Base-by-base conservation (phyloP, 202 grass and related monocot genomes). In the Thinopyrum obtusiflorum region DNA sequence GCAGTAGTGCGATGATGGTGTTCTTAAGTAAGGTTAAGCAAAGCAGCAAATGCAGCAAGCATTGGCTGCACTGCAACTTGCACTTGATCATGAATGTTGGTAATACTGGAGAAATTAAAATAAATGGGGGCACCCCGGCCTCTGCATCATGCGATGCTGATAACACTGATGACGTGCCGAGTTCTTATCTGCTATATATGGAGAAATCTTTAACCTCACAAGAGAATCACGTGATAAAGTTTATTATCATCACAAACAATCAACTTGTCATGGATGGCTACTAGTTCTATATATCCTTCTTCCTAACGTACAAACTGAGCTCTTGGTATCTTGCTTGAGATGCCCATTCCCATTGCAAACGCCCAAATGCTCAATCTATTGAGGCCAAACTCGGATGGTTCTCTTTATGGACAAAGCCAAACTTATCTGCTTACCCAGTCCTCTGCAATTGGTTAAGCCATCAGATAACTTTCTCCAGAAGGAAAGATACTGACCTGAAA, bases 391-490 rank as follows among this genome's bases (percentile, higher is more conserved):
- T 67, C 64, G 42, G 62, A 80, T 21, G 71, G n/a, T 44, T 81
- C 33, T 35, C 33, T 35, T 37, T 75, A 27, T 65, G 40, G 80
- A 83, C 36, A 75, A 68, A 37, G 59, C 73, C 84, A 83, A 39
- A 55, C 44, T 24, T 33, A 59, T 62, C 39, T 53, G 64, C 32
- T 76, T 87, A 82, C 80, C 28, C 55, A 60, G 81, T 90, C 89
- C 53, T 76, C 1, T 8, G 24, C 25, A 81, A 53, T 61, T 25
- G 26, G 60, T 68, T 61, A 49, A 67, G 66, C 21, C 46, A 25
- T 74, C 24, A 77, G 36, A 39, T 59, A 47, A 17, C 29, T 69
- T 69, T 61, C 8, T 53, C 17, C 49, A 12, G 4, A 14, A 14
- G 1, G 13, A 61, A 79, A 61, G 3, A 46, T 66, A 13, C 14